Evolutionary conservation across 768 basidiomycete species (phyloP).

Genomic region (Sporobolomyces pararoseus): DNA sequence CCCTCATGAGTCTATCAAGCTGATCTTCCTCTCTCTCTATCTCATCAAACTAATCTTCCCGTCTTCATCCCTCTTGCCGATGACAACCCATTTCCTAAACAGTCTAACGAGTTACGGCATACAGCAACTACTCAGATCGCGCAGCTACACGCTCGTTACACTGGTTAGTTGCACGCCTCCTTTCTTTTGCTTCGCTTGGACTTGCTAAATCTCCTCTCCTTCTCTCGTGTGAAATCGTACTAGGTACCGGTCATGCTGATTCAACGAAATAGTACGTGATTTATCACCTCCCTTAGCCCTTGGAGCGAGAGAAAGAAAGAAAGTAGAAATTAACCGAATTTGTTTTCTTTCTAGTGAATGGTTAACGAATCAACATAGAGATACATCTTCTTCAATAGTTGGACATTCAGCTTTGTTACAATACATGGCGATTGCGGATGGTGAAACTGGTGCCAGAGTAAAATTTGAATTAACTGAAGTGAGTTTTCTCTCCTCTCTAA

Average conservation of each 20-base stretch:
- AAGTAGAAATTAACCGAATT: too few relatives aligned
- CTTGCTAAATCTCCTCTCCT: not conserved
- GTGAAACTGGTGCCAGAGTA: slow-evolving; percentile 79
- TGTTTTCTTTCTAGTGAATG: slow-evolving; percentile 82
- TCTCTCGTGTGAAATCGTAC: too few relatives aligned
- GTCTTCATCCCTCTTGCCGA: not conserved
- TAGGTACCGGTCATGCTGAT: slow-evolving; percentile 95
- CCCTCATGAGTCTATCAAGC: too few relatives aligned
- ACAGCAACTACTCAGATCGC: slow-evolving; percentile 95
- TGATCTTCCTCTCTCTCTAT: not conserved
- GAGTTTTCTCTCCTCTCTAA: slow-evolving; percentile 21
- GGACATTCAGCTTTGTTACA: slow-evolving; percentile 82
- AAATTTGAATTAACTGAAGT: slow-evolving; percentile 98
- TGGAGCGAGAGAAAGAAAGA: too few relatives aligned
- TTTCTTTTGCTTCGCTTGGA: not conserved
- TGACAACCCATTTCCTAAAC: too few relatives aligned
- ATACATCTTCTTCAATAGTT: slow-evolving; percentile 86
- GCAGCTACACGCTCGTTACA: slow-evolving; percentile 54
- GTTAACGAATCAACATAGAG: slow-evolving; percentile 95
- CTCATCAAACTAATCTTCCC: not conserved
- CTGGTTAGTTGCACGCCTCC: slow-evolving; percentile 55
- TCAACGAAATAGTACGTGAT: slow-evolving; percentile 87
- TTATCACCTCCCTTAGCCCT: not conserved
- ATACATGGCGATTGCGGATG: slow-evolving; percentile 88
- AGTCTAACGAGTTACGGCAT: slow-evolving; percentile 73